A percentile compares a stretch with the other conserved stretches of the same genome.
phyloP scores from a whole-genome alignment of 768 basidiomycete species.

The Ramaria rubella region DNA sequence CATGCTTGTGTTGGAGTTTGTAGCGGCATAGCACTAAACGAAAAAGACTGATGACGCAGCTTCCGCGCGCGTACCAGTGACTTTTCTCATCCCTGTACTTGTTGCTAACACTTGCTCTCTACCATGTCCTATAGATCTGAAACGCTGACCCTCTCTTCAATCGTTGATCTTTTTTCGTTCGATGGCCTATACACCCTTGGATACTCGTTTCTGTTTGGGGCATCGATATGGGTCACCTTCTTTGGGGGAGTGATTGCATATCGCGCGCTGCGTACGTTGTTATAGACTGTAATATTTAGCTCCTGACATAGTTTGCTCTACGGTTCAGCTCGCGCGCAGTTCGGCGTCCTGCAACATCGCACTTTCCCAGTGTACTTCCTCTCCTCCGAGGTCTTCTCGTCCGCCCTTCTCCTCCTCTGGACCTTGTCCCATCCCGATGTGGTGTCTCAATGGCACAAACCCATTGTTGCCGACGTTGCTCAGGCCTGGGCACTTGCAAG shows the following conservation, averaged over 20 bases:
- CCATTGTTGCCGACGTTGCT: constrained; percentile 51
- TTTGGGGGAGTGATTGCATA: constrained; percentile 62
- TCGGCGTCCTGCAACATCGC: constrained; percentile 66
- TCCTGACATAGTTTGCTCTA: not conserved
- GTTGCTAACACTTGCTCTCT: not conserved
- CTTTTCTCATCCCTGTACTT: not conserved
- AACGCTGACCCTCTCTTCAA: not conserved
- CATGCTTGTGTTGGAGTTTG: not conserved
- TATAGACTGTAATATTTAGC: not conserved
- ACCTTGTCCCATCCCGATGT: constrained; percentile 51
- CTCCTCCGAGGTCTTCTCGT: constrained; percentile 48
- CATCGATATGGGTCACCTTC: constrained; percentile 55
- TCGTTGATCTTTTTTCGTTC: not conserved
- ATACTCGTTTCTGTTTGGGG: constrained; percentile 6
- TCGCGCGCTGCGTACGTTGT: constrained; percentile 47
- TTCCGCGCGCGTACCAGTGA: not conserved
- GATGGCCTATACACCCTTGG: constrained; percentile 5
- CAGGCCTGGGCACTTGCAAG: constrained; percentile 53
- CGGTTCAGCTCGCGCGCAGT: constrained; percentile 58
- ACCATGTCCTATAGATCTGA: constrained; percentile 1
- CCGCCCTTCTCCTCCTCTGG: constrained; percentile 53
- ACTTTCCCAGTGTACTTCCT: constrained; percentile 72
- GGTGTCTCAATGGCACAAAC: constrained; percentile 38
- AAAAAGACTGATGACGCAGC: not conserved
- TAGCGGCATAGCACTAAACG: not conserved